These are phyloP conservation scores for Nectriaceae sp. DNA, from an alignment of 2,329 filamentous ascomycete species.

Conservation along the genomic window DNA sequence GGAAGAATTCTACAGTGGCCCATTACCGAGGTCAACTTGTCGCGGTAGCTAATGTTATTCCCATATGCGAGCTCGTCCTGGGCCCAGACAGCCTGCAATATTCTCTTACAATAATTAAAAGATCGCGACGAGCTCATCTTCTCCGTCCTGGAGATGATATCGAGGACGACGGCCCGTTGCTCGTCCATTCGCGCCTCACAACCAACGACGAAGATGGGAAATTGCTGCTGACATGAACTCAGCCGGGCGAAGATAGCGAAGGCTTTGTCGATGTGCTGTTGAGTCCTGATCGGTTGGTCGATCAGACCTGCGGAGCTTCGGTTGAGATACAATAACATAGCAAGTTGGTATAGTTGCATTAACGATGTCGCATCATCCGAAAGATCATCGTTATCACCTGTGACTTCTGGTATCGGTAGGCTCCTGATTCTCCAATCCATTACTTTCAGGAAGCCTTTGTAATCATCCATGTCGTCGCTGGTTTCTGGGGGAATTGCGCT, in stretches of 20 bases:
- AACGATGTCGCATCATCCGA: not conserved
- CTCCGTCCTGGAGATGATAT: constrained; percentile 30
- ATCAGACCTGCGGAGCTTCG: constrained; percentile 20
- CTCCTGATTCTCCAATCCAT: constrained; percentile 31
- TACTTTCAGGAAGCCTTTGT: constrained; percentile 24
- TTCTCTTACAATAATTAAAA: constrained; percentile 17
- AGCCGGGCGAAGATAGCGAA: constrained; percentile 26
- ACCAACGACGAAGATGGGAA: constrained; percentile 26
- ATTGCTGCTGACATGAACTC: constrained; percentile 19
- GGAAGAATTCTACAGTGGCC: not conserved
- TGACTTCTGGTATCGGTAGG: not conserved
- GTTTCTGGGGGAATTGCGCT: constrained; percentile 1
- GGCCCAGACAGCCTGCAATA: constrained; percentile 35
- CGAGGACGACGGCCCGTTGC: constrained; percentile 15
- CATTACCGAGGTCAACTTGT: not conserved
- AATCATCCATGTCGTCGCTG: constrained; percentile 10
- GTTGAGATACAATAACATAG: constrained; percentile 33
- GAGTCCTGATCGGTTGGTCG: constrained; percentile 4
- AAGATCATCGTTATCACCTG: not conserved
- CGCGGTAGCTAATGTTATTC: not conserved
- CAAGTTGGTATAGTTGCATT: constrained; percentile 28
- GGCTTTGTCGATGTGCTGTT: constrained; percentile 23
- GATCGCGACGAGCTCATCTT: constrained; percentile 15
- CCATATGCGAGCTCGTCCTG: constrained; percentile 33
- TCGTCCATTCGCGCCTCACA: constrained; percentile 25